A percentile compares a stretch with the other conserved stretches of the same genome.
phyloP scores from a whole-genome alignment of 805 yeast genomes.

The Metschnikowia santaceciliae region DNA sequence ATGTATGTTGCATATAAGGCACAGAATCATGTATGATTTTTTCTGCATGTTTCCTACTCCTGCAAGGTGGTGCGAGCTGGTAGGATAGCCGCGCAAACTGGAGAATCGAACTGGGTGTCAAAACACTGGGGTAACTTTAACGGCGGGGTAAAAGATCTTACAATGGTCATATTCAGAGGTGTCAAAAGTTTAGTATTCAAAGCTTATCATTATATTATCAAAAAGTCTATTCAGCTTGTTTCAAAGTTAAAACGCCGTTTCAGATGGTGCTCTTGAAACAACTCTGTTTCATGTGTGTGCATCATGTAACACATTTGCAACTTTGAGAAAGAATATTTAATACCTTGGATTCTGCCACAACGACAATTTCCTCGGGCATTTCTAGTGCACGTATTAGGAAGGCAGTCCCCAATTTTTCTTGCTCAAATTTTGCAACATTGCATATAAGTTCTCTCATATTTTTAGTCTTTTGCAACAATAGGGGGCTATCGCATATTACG shows the following conservation, averaged over 20 bases:
- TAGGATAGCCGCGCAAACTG: conserved; percentile 3
- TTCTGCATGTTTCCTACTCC: conserved; percentile 1
- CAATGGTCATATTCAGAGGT: neutral
- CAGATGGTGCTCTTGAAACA: neutral
- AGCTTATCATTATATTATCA: neutral
- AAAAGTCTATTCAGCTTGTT: neutral
- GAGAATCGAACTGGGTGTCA: neutral
- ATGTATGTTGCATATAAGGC: neutral
- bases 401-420: neutral
- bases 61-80: conserved; percentile 3
- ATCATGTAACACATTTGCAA: neutral
- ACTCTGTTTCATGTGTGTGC: neutral
- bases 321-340: neutral
- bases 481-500: neutral
- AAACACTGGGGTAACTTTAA: neutral
- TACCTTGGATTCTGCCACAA: neutral
- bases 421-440: neutral
- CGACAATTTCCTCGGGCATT: neutral
- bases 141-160: neutral
- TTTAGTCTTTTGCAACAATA: neutral
- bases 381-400: neutral
- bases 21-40: conserved; percentile 1
- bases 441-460: neutral
- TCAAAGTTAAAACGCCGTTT: neutral
- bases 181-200: neutral